Evolutionary conservation across 2,329 filamentous ascomycete genomes (phyloP), one percentile per base, ranked within the genome.

Genomic region (Monosporascus ibericus): DNA sequence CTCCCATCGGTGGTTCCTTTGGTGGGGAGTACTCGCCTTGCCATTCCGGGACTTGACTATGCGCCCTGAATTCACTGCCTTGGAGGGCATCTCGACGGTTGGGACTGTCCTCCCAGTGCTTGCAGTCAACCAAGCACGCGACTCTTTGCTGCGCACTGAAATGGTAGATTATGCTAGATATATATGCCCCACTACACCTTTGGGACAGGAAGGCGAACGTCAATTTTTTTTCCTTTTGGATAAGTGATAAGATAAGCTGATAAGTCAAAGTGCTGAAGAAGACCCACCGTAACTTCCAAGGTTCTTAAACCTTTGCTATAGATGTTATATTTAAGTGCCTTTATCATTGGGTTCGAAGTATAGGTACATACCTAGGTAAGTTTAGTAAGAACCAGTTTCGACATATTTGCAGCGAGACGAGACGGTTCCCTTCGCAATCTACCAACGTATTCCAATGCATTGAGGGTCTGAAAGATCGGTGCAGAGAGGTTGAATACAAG

Each of bases 1-100:
- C 73, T 96, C 88, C 82, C 90, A 97, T 68, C 89, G 82, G 72
- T 96, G 90, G 49, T 90, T 87, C 66, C 90, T 92, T 56, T 86
- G 85, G 60, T 91, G 88, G 48, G 78, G 76, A 25, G 90, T 95
- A 58, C 80, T 79, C 56, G 80, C 79, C 67, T 88, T 90, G 58
- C 79, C 79, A 73, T 87, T 89, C 60, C 78, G 80, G 70, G 81
- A 79, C 77, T 88, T 87, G 63, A 78, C 74, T 65, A 88, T 86
- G 66, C 83, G 81, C 59, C 85, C 84, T 53, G 85, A 84, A 40
- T 78, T 78, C 63, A 80, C 25, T 3, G n/a, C 14, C 9, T 46
- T 80, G 62, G 77, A 74, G 62, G 80, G 77, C 82, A 86, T 86
- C 56, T 71, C 79, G 74, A 65, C 68, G 65, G 64, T 63, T 55